Evolutionary conservation across 306 rosid genomes (phyloP), one percentile per base, ranked within the genome.

Genomic region (Vigna trinervia): DNA sequence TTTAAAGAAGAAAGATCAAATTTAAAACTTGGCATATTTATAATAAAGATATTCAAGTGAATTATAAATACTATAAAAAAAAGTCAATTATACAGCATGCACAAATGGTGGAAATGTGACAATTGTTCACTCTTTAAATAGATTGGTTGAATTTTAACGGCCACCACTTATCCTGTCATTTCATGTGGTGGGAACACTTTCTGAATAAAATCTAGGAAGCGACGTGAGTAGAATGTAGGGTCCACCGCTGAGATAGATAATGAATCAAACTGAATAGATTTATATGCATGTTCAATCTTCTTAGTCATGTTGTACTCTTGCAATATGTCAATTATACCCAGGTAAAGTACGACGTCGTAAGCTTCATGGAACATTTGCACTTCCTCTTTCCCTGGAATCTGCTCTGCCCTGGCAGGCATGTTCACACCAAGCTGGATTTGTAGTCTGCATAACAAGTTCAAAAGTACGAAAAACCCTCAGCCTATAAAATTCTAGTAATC

Each of bases 391-490:
- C 90, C 97, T 17, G 85, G 89, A 81, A 90, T 80, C 84, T 61
- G 92, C 84, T 95, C 99, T 72, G 99, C 99, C 87, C 99, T 92
- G 26, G 99, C 88, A 5, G 99, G 97, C 99, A 95, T 89, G 88
- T 95, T 95, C 66, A 95, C 99, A 66, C 99, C 99, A n/a, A 95
- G 86, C 82, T 95, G 99, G 85, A 95, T 93, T 88, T 95, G 99
- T 34, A 95, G 85, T 73, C 99, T 95, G 93, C 83, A 64, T 74
- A 52, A 70, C 2, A 46, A 69, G 77, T 71, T 32, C 20, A 10
- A 5, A 68, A 45, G 48, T 43, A 70, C 22, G 48, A 23, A n/a
- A 73, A 45, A 59, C 23, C 12, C 47, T 74, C 52, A 69, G 73
- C 63, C 69, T n/a, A 5, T 34, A 68, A 60, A 61, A 15, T 57